Conservation (phyloP, 192 early-diverging fungal species). For the Coemansia sp. region DNA sequence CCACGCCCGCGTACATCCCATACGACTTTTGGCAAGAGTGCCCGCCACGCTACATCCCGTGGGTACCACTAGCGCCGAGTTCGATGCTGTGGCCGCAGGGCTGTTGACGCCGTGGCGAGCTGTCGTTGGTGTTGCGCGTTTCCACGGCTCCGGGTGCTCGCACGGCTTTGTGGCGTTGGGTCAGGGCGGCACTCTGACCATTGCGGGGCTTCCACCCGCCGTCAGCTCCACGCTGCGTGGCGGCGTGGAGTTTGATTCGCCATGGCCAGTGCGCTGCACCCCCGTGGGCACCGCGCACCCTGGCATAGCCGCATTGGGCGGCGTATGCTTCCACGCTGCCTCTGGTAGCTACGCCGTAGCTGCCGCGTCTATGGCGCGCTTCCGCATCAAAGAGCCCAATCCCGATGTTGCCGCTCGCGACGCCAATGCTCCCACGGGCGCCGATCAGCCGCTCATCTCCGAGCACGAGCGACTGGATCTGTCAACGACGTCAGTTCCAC, state of each 20-base stretch:
- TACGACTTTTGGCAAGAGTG: conserved; percentile 25
- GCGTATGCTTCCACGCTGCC: conserved; percentile 79
- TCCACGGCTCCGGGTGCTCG: conserved; percentile 35
- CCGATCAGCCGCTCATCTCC: conserved; percentile 26
- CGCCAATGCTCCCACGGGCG: conserved; percentile 8
- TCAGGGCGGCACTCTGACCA: conserved; percentile 38
- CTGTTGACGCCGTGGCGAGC: conserved; percentile 21
- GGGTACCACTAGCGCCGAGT: not conserved
- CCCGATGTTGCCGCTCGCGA: conserved; percentile 48
- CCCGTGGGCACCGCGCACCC: conserved; percentile 40
- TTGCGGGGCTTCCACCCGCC: conserved; percentile 25
- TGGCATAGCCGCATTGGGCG: conserved; percentile 55
- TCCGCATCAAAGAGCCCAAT: conserved; percentile 73
- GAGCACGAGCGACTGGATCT: conserved; percentile 39
- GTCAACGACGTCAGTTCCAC: conserved; percentile 57
- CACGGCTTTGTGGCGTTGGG: conserved; percentile 47
- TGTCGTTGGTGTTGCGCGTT: conserved; percentile 35
- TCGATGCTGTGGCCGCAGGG: conserved; percentile 27
- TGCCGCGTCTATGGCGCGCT: conserved; percentile 64
- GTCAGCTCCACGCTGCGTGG: conserved; percentile 17
- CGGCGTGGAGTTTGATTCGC: conserved; percentile 43
- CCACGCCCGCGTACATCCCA: conserved; percentile 46
- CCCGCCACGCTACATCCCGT: conserved; percentile 18
- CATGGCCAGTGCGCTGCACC: conserved; percentile 50
- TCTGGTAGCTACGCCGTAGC: conserved; percentile 82